phyloP scores from a whole-genome alignment of 176 grass and related monocot species.

The Oryza australiensis region DNA sequence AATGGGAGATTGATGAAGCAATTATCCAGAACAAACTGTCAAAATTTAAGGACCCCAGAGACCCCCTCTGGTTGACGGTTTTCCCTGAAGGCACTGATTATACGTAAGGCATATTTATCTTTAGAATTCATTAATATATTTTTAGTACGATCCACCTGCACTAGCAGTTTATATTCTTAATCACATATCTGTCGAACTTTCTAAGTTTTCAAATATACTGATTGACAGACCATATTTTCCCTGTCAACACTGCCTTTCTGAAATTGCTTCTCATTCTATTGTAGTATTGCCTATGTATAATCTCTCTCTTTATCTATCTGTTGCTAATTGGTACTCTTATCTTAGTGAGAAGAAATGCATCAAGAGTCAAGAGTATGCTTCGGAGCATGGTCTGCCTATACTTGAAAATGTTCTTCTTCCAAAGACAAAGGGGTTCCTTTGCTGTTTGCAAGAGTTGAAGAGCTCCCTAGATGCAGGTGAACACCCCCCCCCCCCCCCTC shows the following conservation, averaged over 20 bases:
- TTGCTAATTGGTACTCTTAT: slow-evolving; percentile 43
- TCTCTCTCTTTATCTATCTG: not conserved
- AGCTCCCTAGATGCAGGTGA: slow-evolving; percentile 62
- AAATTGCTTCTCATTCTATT: slow-evolving; percentile 35
- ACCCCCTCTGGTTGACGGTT: slow-evolving; percentile 85
- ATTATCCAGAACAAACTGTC: slow-evolving; percentile 65
- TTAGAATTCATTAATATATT: slow-evolving; percentile 22
- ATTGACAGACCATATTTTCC: not conserved
- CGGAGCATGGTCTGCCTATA: slow-evolving; percentile 71
- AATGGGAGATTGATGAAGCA: slow-evolving; percentile 92
- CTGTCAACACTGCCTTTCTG: not conserved
- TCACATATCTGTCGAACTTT: slow-evolving; percentile 6
- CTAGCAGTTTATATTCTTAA: slow-evolving; percentile 3
- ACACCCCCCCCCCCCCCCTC: not conserved
- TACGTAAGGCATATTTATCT: slow-evolving; percentile 60
- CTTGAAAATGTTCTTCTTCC: slow-evolving; percentile 82
- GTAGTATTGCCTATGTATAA: not conserved
- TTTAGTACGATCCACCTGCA: not conserved
- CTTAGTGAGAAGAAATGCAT: slow-evolving; percentile 86
- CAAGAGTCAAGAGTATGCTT: slow-evolving; percentile 73
- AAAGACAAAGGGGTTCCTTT: slow-evolving; percentile 77
- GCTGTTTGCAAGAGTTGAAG: slow-evolving; percentile 72
- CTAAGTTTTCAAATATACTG: not conserved
- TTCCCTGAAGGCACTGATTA: slow-evolving; percentile 98
- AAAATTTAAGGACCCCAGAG: slow-evolving; percentile 60